phyloP scores from a whole-genome alignment of 805 yeast species.

The Candida tallmaniae region DNA sequence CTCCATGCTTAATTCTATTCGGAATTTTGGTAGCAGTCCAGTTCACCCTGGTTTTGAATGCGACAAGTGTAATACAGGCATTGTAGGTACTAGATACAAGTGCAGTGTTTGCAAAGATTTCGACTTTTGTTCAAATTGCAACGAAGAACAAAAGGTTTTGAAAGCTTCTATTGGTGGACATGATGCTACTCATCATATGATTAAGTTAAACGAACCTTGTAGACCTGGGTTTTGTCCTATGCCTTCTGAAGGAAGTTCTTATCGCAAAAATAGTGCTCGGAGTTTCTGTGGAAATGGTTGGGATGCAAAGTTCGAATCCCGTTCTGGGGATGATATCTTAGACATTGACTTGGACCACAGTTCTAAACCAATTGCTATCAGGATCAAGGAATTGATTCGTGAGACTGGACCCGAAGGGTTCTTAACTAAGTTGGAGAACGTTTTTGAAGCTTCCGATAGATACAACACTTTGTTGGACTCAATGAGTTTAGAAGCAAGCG shows the following conservation, averaged over 20 bases:
- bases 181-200: slow-evolving; percentile 7
- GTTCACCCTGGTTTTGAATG: slow-evolving; percentile 28
- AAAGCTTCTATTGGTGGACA: slow-evolving; percentile 5
- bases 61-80: slow-evolving; percentile 26
- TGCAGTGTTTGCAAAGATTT: slow-evolving; percentile 50
- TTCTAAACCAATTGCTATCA: slow-evolving; percentile 11
- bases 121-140: slow-evolving; percentile 45
- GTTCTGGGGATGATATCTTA: slow-evolving; percentile 12
- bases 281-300: not conserved
- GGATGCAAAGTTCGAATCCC: slow-evolving; percentile 1
- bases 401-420: slow-evolving; percentile 15
- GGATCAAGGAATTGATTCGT: slow-evolving; percentile 15
- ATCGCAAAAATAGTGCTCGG: not conserved
- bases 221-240: not conserved
- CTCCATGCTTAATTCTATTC: slow-evolving; percentile 3
- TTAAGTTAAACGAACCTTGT: slow-evolving; percentile 1
- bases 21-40: slow-evolving; percentile 6
- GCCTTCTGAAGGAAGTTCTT: not conserved
- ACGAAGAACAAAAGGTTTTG: slow-evolving; percentile 8
- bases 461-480: slow-evolving; percentile 18
- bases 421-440: slow-evolving; percentile 9
- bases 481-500: slow-evolving; percentile 13
- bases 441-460: slow-evolving; percentile 17
- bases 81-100: slow-evolving; percentile 44
- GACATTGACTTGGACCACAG: slow-evolving; percentile 25